Evolutionary conservation across 1,284 basidiomycete genomes (phyloP), one percentile per base, ranked within the genome.

Genomic region (Cryptococcus sp.): DNA sequence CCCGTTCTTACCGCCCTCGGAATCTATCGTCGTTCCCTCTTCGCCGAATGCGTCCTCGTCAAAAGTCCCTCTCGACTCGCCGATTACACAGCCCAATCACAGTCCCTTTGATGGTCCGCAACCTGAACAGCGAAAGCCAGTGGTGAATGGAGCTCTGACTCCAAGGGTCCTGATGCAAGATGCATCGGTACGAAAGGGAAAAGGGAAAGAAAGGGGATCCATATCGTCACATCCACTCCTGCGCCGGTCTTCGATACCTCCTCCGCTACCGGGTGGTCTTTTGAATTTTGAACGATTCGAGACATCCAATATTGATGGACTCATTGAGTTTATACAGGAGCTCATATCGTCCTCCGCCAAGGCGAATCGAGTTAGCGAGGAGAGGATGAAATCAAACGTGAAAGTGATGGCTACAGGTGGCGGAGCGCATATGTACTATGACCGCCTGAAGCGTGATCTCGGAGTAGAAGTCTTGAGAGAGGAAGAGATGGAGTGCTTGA

Each of bases 401-500:
- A 93, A 94, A 78, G 91, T 99, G 66, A 90, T 97, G 85, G 92
- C 93, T 4, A 99, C 96, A 0, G 96, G 96, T 37, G 96, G 96
- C 13, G 96, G 96, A 42, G 94, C 94, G 41, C 91, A 98, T 79
- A 84, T 84, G 67, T 98, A 93, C 77, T 86, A 93, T 73, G 88
- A 91, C 63, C 77, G 87, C 45, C 87, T 99, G 70, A 80, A 80
- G 55, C 77, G 77, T 21, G 84, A 84, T 56, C 78, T 98, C 3
- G 85, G 82, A 23, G 89, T 98, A 50, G 89, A 92, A 70, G 88
- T 98, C 40, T 78, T 80, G 55, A 78, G 86, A 52, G 94, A 98
- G 75, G 96, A 98, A 73, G 96, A 99, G 79, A 98, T 99, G 96
- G 91, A 90, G 76, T 98, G 94, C 69, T 77, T 98, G 65, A 98